phyloP scores from a whole-genome alignment of 73 alveolate species.

The Halteria grandinella region DNA sequence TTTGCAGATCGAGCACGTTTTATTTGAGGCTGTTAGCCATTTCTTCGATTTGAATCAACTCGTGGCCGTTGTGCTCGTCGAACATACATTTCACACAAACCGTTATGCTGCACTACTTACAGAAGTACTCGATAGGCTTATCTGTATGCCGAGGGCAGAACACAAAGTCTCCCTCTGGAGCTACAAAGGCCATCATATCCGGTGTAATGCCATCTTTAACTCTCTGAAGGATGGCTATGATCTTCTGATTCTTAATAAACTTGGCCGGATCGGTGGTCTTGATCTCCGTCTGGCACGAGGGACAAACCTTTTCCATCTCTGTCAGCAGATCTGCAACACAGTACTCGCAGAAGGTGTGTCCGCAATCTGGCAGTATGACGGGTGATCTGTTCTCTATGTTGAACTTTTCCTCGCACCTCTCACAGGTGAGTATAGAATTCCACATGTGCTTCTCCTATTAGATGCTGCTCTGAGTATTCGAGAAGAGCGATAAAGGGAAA shows the following conservation, averaged over 20 bases:
- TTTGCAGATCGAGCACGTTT: constrained; percentile 74
- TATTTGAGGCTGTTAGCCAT: constrained; percentile 70
- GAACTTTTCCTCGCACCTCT: constrained; percentile 53
- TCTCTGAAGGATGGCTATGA: constrained; percentile 46
- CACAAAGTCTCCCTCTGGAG: constrained; percentile 31
- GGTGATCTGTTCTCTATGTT: constrained; percentile 60
- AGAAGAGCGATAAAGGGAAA: too few relatives aligned
- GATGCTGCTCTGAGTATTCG: too few relatives aligned
- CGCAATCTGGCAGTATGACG: constrained; percentile 73
- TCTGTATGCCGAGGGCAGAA: constrained; percentile 78
- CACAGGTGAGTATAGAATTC: constrained; percentile 56
- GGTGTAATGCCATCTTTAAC: not conserved
- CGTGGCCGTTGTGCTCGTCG: constrained; percentile 89
- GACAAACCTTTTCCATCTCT: constrained; percentile 53
- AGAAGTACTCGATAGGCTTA: constrained; percentile 78
- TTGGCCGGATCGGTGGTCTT: constrained; percentile 54
- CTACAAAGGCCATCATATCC: not conserved
- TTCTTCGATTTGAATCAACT: constrained; percentile 74
- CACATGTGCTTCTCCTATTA: too few relatives aligned
- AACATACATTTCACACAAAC: constrained; percentile 82
- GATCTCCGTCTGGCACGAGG: constrained; percentile 58
- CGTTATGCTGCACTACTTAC: constrained; percentile 74
- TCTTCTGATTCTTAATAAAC: constrained; percentile 62
- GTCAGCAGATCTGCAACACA: constrained; percentile 70
- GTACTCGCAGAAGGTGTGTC: constrained; percentile 73